Base-by-base conservation (phyloP, 2,329 filamentous ascomycete genomes). In the Penicillium sp. region DNA sequence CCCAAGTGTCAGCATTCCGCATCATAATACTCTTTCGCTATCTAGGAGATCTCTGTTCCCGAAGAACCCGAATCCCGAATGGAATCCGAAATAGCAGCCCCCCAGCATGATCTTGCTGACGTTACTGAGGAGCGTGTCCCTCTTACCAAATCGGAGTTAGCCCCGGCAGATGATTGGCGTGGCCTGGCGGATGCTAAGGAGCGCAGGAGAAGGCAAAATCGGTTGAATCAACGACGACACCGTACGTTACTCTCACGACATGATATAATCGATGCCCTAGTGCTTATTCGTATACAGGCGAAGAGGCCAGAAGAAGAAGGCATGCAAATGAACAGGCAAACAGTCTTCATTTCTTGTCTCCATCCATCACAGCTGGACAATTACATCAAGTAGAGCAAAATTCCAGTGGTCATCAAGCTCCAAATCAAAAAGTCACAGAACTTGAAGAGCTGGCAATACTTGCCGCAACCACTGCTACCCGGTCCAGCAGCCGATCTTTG, bases 131-230 rank as follows among this genome's bases (percentile, higher is more conserved):
- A 19, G 35, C 35, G 10, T 9, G 19, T 39, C 16, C 35, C 35
- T 2, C 35, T 39, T 19, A 19, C 35, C 10, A 11, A 19, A 39
- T 19, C n/a, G 35, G 35, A 39, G n/a, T 10, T 39, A 39, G 10
- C 35, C 11, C 3, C 35, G n/a, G 35, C 35, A 39, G 60, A 62
- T 4, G 55, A 63, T 54, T 62, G 59, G 62, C 53, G 51, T 6
- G 61, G 62, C n/a, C 55, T 62, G 14, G 48, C 55, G 7, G 53
- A 62, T 45, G 55, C 50, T 19, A 60, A 57, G 47, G 51, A 42
- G 11, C 58, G 63, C 16, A 58, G 63, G 31, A 54, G 55, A 47
- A 42, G 66, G 26, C 65, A 68, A 46, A 67, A 68, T 50, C 60
- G 66, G 8, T 16, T 67, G 23, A 68, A 67, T 29, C 61, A 65